A percentile compares a stretch with the other conserved stretches of the same genome.
Evolutionary conservation across 2,329 filamentous ascomycete genomes (phyloP).

Genomic region (Teratosphaeria zuluensis): DNA sequence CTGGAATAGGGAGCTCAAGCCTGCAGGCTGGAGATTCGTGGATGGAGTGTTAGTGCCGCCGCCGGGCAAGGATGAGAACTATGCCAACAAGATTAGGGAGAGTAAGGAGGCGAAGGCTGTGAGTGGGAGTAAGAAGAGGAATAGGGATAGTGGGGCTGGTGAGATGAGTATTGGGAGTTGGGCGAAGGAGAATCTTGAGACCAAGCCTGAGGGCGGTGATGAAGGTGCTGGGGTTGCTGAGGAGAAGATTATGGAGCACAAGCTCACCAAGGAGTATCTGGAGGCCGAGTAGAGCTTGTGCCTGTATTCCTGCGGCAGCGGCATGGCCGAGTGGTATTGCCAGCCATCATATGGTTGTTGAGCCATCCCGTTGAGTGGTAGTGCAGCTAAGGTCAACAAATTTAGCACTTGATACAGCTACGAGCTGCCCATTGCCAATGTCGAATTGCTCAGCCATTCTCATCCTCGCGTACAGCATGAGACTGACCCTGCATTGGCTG

Average conservation of each 20-base stretch:
- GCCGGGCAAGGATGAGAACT: conserved; percentile 6
- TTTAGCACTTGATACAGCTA: too few species aligned
- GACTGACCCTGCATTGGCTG: too few species aligned
- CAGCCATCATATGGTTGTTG: too few species aligned
- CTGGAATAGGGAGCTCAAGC: conserved; percentile 56
- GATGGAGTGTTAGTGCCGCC: conserved; percentile 32
- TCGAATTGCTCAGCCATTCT: too few species aligned
- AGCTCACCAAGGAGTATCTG: neutral
- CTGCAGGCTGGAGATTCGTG: conserved; percentile 56
- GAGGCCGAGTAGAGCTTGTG: neutral
- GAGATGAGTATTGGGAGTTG: neutral
- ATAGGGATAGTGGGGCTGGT: neutral
- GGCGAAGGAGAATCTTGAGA: conserved; percentile 22
- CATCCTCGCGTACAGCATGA: too few species aligned
- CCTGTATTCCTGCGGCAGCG: too few species aligned
- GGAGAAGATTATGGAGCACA: neutral
- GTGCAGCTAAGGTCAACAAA: too few species aligned
- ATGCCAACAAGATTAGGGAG: neutral
- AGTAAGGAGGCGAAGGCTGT: neutral
- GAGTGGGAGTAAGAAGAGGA: neutral
- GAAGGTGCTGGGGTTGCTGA: neutral
- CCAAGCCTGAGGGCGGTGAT: conserved; percentile 13
- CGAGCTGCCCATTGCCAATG: too few species aligned
- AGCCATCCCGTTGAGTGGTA: too few species aligned
- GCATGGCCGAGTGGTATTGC: too few species aligned